Conservation (phyloP, 2,329 filamentous ascomycete genomes). For the Colletotrichum spaethianum region DNA sequence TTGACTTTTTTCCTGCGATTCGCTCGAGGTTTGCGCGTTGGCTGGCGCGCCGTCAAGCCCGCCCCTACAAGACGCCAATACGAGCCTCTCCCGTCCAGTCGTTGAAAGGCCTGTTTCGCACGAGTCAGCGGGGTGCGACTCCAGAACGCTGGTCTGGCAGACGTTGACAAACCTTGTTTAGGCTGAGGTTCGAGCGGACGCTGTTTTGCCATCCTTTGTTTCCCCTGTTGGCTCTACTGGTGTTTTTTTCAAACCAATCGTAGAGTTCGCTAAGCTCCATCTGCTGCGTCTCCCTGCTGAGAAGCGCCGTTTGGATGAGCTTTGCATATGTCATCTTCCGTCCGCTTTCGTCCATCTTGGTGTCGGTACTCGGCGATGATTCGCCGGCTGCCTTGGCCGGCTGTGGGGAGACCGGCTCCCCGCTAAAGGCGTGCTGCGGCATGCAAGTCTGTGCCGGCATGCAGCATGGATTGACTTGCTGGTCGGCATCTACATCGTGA, state of each 20-base stretch:
- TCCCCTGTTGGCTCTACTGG: background rate
- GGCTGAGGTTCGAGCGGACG: constrained; percentile 1
- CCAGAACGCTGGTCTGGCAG: background rate
- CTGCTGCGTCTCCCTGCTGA: background rate
- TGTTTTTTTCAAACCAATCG: constrained; percentile 11
- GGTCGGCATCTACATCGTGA: background rate
- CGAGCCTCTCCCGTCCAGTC: background rate
- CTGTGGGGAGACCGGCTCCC: background rate
- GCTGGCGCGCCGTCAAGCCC: background rate
- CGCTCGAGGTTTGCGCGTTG: background rate
- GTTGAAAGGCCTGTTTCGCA: background rate
- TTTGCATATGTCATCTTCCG: background rate
- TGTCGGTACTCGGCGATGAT: background rate
- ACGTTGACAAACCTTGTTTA: constrained; percentile 8
- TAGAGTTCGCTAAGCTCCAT: constrained; percentile 11
- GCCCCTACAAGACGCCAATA: background rate
- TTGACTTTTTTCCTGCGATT: background rate
- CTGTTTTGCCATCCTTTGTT: constrained; percentile 14
- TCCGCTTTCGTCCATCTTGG: background rate
- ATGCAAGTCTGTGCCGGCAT: background rate
- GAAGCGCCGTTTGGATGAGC: background rate
- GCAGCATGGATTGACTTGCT: background rate
- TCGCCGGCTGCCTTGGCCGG: background rate
- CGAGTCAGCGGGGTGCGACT: background rate
- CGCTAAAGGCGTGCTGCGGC: background rate